These are phyloP conservation scores for Kuraishia ogatae DNA, from an alignment of 805 yeast species.

Conservation along the genomic window DNA sequence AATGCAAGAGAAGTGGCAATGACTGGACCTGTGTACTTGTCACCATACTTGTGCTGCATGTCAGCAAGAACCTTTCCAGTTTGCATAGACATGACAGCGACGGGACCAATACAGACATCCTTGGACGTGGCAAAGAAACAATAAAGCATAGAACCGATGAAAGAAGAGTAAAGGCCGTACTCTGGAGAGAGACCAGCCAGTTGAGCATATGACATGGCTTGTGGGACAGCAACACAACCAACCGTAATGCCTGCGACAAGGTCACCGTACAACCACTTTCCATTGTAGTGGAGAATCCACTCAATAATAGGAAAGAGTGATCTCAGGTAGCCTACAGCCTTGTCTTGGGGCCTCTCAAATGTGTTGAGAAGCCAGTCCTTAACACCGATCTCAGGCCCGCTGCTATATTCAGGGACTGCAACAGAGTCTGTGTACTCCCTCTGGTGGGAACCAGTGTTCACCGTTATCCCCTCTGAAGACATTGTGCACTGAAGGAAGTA, in stretches of 20 bases:
- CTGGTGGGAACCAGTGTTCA: not conserved
- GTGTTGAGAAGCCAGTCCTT: conserved; percentile 18
- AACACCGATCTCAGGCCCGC: conserved; percentile 16
- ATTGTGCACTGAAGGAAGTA: not conserved
- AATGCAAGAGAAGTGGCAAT: conserved; percentile 78
- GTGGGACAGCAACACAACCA: conserved; percentile 90
- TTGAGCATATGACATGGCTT: conserved; percentile 91
- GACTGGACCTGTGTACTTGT: conserved; percentile 45
- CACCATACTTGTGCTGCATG: conserved; percentile 38
- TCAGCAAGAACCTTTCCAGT: conserved; percentile 68
- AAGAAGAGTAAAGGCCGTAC: conserved; percentile 86
- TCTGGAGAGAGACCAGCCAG: conserved; percentile 75
- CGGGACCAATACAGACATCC: conserved; percentile 95
- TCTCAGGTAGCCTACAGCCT: conserved; percentile 36
- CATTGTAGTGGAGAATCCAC: conserved; percentile 85
- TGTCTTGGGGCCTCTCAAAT: conserved; percentile 28
- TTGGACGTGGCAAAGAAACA: conserved; percentile 91
- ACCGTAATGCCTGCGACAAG: conserved; percentile 89
- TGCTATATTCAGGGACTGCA: conserved; percentile 9
- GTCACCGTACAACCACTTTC: conserved; percentile 73
- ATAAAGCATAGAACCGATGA: conserved; percentile 83
- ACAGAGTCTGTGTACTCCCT: not conserved
- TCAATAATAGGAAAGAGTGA: conserved; percentile 70
- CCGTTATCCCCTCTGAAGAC: not conserved
- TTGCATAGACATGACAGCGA: conserved; percentile 89